Percentiles rank a stretch among this genome's conserved stretches.
phyloP scores from a whole-genome alignment of 495 filamentous ascomycete genomes.

The Lepidopterella palustris region DNA sequence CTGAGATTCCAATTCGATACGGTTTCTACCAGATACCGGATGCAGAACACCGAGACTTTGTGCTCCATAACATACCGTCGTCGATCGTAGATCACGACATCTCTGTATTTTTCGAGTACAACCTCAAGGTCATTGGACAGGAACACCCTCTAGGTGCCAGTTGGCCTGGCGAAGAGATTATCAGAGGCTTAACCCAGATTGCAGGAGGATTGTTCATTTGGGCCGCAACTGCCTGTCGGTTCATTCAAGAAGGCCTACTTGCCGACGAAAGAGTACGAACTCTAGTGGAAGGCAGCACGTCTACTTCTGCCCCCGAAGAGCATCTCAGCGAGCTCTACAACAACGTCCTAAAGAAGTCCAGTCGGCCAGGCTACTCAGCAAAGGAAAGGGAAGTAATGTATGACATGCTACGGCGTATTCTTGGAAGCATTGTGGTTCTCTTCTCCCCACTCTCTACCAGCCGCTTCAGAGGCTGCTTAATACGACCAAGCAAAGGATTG shows the following conservation, averaged over 20 bases:
- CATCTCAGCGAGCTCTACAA: no score
- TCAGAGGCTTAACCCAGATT: conserved; percentile 32
- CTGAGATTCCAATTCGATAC: conserved; percentile 28
- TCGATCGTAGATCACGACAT: conserved; percentile 34
- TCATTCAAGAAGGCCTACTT: conserved; percentile 3
- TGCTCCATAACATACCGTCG: no score
- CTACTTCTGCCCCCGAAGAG: no score
- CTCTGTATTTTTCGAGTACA: conserved; percentile 25
- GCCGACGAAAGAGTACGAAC: no score
- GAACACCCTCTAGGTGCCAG: neutral
- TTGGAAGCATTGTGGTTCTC: conserved; percentile 31
- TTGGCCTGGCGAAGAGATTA: conserved; percentile 40
- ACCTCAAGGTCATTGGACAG: conserved; percentile 4
- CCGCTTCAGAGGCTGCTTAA: conserved; percentile 28
- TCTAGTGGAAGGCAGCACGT: no score
- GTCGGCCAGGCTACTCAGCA: no score
- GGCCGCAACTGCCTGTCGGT: conserved; percentile 19
- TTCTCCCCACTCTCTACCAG: conserved; percentile 28
- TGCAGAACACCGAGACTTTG: no score
- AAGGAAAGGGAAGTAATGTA: no score
- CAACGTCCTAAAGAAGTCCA: no score
- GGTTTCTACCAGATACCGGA: conserved; percentile 19
- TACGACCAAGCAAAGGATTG: conserved; percentile 8
- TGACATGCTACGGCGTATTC: conserved; percentile 20
- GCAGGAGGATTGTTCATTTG: no score